Percentiles rank a stretch among this genome's conserved stretches.
These are phyloP conservation scores for Fusarium verrucosum DNA, from an alignment of 2,329 filamentous ascomycete species.

Conservation along the genomic window DNA sequence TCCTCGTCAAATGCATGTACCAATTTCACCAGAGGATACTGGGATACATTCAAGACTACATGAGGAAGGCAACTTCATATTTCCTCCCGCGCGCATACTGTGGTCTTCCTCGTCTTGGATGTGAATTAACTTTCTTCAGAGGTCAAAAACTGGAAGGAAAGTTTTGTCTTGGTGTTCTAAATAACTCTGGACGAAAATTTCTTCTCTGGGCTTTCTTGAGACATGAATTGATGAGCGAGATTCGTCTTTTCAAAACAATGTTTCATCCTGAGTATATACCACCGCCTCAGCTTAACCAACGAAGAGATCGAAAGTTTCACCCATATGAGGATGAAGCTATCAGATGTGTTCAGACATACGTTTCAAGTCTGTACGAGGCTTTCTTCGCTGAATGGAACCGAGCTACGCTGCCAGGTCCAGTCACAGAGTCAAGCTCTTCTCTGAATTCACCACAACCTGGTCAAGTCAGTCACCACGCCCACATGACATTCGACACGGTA, in stretches of 20 bases:
- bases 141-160: neutral
- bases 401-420: neutral
- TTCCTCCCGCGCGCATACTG: neutral
- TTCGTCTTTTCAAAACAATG: neutral
- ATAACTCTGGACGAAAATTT: neutral
- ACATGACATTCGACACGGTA: neutral
- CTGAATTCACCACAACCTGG: neutral
- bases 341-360: neutral
- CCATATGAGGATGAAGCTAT: neutral
- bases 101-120: neutral
- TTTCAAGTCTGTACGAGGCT: neutral
- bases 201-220: conserved; percentile 3
- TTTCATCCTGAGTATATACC: neutral
- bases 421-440: neutral
- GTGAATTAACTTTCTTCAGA: too few species aligned
- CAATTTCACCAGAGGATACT: neutral
- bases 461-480: neutral
- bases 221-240: conserved; percentile 1
- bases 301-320: neutral
- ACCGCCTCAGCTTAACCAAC: neutral
- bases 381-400: neutral
- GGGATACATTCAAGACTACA: conserved; percentile 5
- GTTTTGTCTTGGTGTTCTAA: neutral
- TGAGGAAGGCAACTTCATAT: conserved; percentile 1
- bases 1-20: neutral